These are phyloP conservation scores for Beauveria caledonica DNA, from an alignment of 2,329 filamentous ascomycete genomes.

Conservation along the genomic window DNA sequence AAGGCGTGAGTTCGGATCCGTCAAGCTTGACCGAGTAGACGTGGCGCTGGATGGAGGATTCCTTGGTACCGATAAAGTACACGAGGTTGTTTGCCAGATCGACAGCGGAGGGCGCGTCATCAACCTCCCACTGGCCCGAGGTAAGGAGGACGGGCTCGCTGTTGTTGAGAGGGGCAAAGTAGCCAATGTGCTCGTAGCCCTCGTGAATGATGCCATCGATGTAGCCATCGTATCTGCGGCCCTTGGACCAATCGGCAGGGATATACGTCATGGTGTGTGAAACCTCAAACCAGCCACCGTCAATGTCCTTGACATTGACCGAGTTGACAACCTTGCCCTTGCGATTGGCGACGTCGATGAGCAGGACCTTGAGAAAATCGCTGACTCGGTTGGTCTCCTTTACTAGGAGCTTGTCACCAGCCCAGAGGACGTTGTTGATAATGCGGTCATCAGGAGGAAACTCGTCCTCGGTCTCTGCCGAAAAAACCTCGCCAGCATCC, in stretches of 20 bases:
- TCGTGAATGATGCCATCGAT: conserved; percentile 84
- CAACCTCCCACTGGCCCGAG: conserved; percentile 86
- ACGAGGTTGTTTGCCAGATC: conserved; percentile 80
- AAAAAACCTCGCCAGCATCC: conserved; percentile 66
- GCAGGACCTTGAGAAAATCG: conserved; percentile 77
- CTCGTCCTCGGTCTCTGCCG: conserved; percentile 65
- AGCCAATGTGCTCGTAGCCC: conserved; percentile 83
- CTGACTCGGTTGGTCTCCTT: conserved; percentile 93
- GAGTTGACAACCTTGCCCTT: conserved; percentile 72
- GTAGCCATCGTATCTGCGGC: conserved; percentile 77
- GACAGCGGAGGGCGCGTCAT: conserved; percentile 72
- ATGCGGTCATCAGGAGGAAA: conserved; percentile 77
- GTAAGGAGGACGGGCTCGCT: conserved; percentile 79
- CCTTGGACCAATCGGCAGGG: conserved; percentile 70
- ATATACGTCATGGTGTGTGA: conserved; percentile 79
- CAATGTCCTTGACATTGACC: conserved; percentile 72
- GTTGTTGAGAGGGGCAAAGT: conserved; percentile 83
- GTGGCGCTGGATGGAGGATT: conserved; percentile 82
- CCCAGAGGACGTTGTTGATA: conserved; percentile 91
- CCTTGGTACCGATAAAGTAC: conserved; percentile 83
- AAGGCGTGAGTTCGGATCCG: conserved; percentile 60
- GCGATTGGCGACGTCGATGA: conserved; percentile 69
- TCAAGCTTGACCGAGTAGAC: conserved; percentile 84
- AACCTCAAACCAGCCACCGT: conserved; percentile 96
- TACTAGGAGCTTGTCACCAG: conserved; percentile 73